Evolutionary conservation across 83 land plant genomes (phyloP), one percentile per base, ranked within the genome.

Genomic region (Picea mariana): DNA sequence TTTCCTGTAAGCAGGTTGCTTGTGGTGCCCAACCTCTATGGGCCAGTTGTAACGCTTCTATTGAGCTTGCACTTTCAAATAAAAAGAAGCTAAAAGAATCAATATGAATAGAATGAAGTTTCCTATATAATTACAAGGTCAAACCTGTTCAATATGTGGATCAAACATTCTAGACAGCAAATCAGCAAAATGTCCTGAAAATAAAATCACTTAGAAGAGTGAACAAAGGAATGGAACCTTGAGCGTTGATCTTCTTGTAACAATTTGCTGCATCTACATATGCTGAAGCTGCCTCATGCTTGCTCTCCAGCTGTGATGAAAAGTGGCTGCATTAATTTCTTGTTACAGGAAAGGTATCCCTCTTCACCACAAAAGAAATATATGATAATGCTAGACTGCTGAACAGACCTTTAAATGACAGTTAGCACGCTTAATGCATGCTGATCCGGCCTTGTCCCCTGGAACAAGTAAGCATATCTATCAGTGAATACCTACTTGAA

Each of bases 221-320:
- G 31, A 23, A 26, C 21, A 75, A 49, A 77, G 16, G 62, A 47
- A 27, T 68, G 49, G 49, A n/a, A 94, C 99, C 94, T 75, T 86
- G 88, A 31, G 79, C 6, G 23, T 87, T 75, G 18, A 87, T 82
- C 87, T 96, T 96, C 91, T 95, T 96, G 83, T 91, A 96, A 83
- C 93, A 90, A 78, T 91, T 90, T 71, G 93, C 96, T 77, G 98
- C 97, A 86, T 93, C 94, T 23, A 91, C 99, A 86, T 89, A 96
- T 38, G 94, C 92, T 78, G 92, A 84, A 21, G 99, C 98, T 76
- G 99, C 99, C 85, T 96, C 99, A 87, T 94, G 95, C 80, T 93
- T 94, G 90, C 99, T 96, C 16, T 96, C 98, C 85, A 91, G 68
- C 98, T 96, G 87, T 21, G 62, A 42, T 26, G 23, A 81, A 5